Evolutionary conservation across 2,329 filamentous ascomycete genomes (phyloP), one percentile per base, ranked within the genome.

Genomic region (Calycina herbarum): DNA sequence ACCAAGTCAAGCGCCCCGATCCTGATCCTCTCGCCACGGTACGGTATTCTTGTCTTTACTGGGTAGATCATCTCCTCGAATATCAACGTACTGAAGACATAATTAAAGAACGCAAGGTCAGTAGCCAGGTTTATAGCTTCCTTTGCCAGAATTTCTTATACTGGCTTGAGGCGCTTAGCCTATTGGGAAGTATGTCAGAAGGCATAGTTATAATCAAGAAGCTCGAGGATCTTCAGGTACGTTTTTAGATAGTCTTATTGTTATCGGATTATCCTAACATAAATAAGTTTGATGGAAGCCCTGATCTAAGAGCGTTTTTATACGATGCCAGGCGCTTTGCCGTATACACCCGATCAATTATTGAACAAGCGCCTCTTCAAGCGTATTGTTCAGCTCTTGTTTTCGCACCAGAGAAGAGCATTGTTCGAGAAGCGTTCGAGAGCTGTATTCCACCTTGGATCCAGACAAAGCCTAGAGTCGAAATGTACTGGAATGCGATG

Each of bases 321-420:
- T 62, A 76, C 70, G 66, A 70, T 67, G 64, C 67, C 38, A 68
- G 64, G 61, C 61, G 68, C 59, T 69, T 71, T 61, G 65, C 57
- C 15, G 29, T 71, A 61, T 68, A 68, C 57, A 69, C 64, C 70
- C 73, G 60, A 69, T 66, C 51, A 66, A 57, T 74, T 48, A 71
- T 75, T 65, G 60, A 73, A 33, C 62, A 67, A 20, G 61, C 70
- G 24, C 64, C 72, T 29, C 65, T 65, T 38, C 73, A 77, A 66
- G 58, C 70, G 33, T 76, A 77, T 67, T 73, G 66, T 60, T 73
- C 48, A 40, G 73, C 31, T 57, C 74, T 54, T 60, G 69, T 62
- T 67, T 76, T 77, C 63, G 68, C 71, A 20, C 74, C 71, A 63
- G 57, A 63, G 56, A 62, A 58, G 29, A 74, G 71, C 57, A 66